Percentiles rank a stretch among this genome's conserved stretches.
Evolutionary conservation across 495 filamentous ascomycete genomes (phyloP).

Genomic region (Parachaetomium inaequale): DNA sequence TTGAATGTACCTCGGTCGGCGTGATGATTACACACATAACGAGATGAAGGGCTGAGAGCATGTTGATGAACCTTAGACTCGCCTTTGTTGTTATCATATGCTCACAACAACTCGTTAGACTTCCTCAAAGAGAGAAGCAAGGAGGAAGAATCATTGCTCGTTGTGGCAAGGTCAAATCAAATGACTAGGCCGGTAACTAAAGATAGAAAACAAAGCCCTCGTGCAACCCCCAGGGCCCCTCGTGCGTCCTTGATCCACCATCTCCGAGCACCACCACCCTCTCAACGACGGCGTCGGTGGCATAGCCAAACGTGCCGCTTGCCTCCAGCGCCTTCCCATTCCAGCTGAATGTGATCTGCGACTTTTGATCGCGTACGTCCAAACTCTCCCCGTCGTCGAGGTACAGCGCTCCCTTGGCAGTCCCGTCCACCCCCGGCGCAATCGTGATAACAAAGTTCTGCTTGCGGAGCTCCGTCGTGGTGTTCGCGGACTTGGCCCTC

Average conservation of each 20-base stretch:
- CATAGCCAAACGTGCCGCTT: constrained; percentile 53
- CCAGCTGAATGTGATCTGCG: constrained; percentile 53
- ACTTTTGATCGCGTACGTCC: constrained; percentile 31
- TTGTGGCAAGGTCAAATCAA: too few relatives aligned
- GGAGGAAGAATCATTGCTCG: too few relatives aligned
- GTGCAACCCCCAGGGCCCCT: constrained; percentile 20
- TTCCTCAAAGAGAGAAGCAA: too few relatives aligned
- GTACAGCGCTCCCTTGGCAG: constrained; percentile 47
- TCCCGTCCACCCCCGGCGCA: constrained; percentile 50
- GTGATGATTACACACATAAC: too few relatives aligned
- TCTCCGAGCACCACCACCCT: constrained; percentile 54
- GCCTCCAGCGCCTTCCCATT: constrained; percentile 43
- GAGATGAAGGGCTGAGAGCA: too few relatives aligned
- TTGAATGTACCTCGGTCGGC: too few relatives aligned
- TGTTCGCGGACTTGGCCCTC: constrained; percentile 58
- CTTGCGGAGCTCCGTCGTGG: constrained; percentile 62
- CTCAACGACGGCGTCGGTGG: constrained; percentile 47
- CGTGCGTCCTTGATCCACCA: constrained; percentile 6
- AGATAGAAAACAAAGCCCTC: constrained; percentile 11
- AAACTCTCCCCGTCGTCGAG: constrained; percentile 59
- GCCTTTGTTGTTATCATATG: too few relatives aligned
- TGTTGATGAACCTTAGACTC: too few relatives aligned
- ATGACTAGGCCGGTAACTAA: neutral
- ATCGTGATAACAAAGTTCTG: constrained; percentile 69
- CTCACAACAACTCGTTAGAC: too few relatives aligned